Percentiles rank a stretch among this genome's conserved stretches.
These are phyloP conservation scores for Lachnellula cervina DNA, from an alignment of 2,329 filamentous ascomycete species.

Conservation along the genomic window DNA sequence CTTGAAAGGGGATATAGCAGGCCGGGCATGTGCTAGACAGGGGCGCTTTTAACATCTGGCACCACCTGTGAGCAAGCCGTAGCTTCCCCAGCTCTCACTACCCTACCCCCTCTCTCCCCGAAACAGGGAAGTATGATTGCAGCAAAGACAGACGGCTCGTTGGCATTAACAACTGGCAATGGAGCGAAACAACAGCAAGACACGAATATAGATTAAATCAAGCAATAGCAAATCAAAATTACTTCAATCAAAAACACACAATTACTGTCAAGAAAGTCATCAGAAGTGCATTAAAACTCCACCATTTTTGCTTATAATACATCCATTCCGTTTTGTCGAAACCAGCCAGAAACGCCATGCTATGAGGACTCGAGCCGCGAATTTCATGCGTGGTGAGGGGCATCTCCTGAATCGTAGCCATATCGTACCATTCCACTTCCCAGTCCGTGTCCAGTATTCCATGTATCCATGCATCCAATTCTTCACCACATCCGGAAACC, in stretches of 20 bases:
- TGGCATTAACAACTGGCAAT: neutral
- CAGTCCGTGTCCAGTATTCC: neutral
- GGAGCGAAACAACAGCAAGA: no score
- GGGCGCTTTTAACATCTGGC: no score
- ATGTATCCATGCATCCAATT: slow-evolving; percentile 6
- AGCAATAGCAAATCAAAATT: no score
- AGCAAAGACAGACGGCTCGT: neutral
- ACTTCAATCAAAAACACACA: no score
- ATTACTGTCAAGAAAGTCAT: neutral
- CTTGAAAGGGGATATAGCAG: no score
- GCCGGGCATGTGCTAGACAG: no score
- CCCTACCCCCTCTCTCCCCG: no score
- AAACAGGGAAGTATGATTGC: neutral
- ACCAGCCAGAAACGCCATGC: neutral
- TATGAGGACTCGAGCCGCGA: neutral
- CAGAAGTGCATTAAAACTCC: neutral
- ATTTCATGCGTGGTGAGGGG: neutral
- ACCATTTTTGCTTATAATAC: neutral
- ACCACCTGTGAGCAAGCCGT: no score
- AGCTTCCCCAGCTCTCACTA: no score
- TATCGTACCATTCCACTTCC: neutral
- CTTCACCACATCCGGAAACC: no score
- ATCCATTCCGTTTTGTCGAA: neutral
- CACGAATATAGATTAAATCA: no score
- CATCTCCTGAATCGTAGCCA: neutral